Evolutionary conservation across 2,329 filamentous ascomycete genomes (phyloP).

Genomic region (Sordariomycetes sp.): DNA sequence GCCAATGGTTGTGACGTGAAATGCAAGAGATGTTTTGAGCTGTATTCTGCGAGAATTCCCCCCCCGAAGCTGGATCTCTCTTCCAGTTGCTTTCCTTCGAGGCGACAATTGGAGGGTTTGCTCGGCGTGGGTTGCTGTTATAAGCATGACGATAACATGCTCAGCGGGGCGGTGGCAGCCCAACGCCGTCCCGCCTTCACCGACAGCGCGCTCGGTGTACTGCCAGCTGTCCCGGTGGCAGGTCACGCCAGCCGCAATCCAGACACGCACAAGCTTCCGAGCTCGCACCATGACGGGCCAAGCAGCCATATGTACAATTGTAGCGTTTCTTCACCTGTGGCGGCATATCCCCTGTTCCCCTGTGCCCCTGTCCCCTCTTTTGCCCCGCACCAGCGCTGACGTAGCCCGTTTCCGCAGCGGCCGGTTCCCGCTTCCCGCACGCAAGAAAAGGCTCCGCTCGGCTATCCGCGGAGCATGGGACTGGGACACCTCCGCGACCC

Average conservation of each 20-base stretch:
- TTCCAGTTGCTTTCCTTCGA: neutral
- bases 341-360: too few relatives aligned
- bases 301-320: too few relatives aligned
- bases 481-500: neutral
- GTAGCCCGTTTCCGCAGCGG: neutral
- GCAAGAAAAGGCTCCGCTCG: neutral
- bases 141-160: neutral
- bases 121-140: neutral
- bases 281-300: neutral
- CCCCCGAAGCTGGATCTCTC: neutral
- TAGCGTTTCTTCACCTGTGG: too few relatives aligned
- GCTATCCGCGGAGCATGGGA: constrained; percentile 2
- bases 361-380: too few relatives aligned
- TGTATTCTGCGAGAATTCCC: too few relatives aligned
- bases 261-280: neutral
- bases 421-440: neutral
- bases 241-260: neutral
- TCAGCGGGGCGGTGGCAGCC: neutral
- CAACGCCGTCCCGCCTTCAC: neutral
- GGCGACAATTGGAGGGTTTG: neutral
- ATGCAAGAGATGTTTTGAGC: neutral
- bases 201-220: neutral
- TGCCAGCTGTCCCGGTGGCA: neutral
- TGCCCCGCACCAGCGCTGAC: too few relatives aligned
- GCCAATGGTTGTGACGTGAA: neutral